Evolutionary conservation across 2,329 filamentous ascomycete genomes (phyloP).

Genomic region (Sarocladium strictum): DNA sequence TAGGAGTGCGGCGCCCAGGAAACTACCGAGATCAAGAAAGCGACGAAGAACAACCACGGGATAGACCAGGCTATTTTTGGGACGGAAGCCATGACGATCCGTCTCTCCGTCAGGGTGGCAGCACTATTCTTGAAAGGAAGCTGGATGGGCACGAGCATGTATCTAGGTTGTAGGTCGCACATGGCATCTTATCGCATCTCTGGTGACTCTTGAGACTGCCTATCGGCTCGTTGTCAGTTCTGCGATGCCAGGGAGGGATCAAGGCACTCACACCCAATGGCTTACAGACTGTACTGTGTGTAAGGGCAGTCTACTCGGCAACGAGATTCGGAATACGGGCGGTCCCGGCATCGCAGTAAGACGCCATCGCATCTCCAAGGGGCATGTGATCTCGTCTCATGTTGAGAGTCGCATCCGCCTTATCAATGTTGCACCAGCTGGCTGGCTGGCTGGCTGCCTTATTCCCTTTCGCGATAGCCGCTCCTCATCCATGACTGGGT

Average conservation of each 20-base stretch:
- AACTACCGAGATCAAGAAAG: not conserved
- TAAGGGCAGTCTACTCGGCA: too few species aligned
- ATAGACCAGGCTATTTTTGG: not conserved
- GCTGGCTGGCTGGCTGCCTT: not conserved
- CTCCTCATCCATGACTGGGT: too few species aligned
- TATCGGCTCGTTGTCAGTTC: not conserved
- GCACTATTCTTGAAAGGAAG: not conserved
- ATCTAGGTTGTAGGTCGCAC: not conserved
- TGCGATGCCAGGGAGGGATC: too few species aligned
- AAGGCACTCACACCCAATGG: too few species aligned
- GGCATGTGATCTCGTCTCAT: not conserved
- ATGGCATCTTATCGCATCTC: not conserved
- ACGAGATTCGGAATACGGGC: not conserved
- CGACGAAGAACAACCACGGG: not conserved
- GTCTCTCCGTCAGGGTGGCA: not conserved
- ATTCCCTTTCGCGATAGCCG: not conserved
- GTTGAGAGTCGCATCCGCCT: not conserved
- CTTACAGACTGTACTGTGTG: too few species aligned
- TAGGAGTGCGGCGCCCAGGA: not conserved
- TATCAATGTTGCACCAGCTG: not conserved
- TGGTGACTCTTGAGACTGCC: not conserved
- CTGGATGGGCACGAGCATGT: not conserved
- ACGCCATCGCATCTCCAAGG: too few species aligned
- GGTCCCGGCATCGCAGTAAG: not conserved
- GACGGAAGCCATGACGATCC: not conserved